Percentiles rank a stretch among this genome's conserved stretches.
Evolutionary conservation across 2,329 filamentous ascomycete species (phyloP).

Genomic region (Neonectria ditissima): DNA sequence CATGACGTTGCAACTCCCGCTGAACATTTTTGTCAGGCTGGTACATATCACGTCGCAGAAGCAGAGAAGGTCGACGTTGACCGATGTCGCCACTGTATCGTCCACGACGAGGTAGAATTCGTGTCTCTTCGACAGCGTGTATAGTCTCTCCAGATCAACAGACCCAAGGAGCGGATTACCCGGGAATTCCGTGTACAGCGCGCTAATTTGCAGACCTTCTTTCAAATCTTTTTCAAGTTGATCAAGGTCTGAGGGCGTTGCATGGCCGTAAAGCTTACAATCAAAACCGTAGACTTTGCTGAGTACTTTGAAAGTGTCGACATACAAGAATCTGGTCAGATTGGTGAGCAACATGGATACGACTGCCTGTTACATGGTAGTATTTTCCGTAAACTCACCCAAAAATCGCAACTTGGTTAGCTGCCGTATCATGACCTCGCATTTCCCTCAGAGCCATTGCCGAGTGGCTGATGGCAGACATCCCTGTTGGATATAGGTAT

Average conservation of each 20-base stretch:
- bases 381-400: constrained; percentile 34
- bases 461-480: constrained; percentile 59
- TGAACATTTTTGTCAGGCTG: constrained; percentile 67
- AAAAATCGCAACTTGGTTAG: constrained; percentile 42
- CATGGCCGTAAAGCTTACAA: constrained; percentile 58
- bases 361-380: neutral
- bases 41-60: constrained; percentile 63
- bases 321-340: constrained; percentile 43
- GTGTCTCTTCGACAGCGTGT: constrained; percentile 49
- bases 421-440: neutral
- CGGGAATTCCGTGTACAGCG: constrained; percentile 60
- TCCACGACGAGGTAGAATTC: constrained; percentile 57
- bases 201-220: constrained; percentile 54
- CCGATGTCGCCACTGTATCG: constrained; percentile 59
- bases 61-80: constrained; percentile 59
- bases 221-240: constrained; percentile 53
- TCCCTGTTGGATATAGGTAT: constrained; percentile 63
- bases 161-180: constrained; percentile 49
- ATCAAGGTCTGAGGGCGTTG: constrained; percentile 54
- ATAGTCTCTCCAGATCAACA: constrained; percentile 45
- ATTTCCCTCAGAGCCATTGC: constrained; percentile 29
- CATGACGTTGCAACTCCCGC: constrained; percentile 66
- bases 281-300: constrained; percentile 43
- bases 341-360: neutral
- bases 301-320: constrained; percentile 48